Conservation (phyloP, 805 yeast genomes). For the Teunomyces tritomae region DNA sequence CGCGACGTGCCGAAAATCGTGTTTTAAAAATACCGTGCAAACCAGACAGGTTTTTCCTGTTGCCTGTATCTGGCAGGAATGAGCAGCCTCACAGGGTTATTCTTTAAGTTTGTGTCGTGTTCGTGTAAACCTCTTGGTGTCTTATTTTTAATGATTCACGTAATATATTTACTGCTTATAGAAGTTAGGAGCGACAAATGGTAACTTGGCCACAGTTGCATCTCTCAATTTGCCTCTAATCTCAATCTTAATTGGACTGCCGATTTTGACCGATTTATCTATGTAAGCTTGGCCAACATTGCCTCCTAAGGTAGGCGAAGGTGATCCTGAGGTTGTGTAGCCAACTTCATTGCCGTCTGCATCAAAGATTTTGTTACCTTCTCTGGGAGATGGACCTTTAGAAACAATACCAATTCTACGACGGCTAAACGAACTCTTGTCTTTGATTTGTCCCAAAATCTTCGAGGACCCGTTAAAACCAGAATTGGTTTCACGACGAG, state of each 20-base stretch:
- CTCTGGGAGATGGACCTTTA: constrained; percentile 92
- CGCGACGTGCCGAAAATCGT: constrained; percentile 1
- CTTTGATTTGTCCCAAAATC: constrained; percentile 67
- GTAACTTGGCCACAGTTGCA: constrained; percentile 76
- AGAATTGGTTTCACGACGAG: constrained; percentile 54
- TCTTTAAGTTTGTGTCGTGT: background rate
- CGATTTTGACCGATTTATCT: constrained; percentile 68
- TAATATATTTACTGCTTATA: constrained; percentile 42
- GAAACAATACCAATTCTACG: constrained; percentile 73
- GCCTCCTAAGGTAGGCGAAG: constrained; percentile 59
- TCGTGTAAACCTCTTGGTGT: background rate
- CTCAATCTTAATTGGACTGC: constrained; percentile 68
- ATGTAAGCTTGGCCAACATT: constrained; percentile 93
- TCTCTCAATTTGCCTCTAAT: constrained; percentile 82
- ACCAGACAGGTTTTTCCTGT: no score
- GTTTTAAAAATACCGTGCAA: background rate
- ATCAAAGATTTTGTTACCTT: constrained; percentile 61
- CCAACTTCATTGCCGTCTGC: constrained; percentile 54
- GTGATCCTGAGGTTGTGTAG: constrained; percentile 60
- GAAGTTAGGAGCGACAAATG: constrained; percentile 75
- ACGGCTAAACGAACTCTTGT: constrained; percentile 53
- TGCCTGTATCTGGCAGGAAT: background rate
- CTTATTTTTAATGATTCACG: background rate
- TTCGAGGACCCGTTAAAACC: constrained; percentile 74
- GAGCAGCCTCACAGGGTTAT: background rate